Evolutionary conservation across 768 basidiomycete species (phyloP), one percentile per base, ranked within the genome.

Genomic region (Trametes meyenii): DNA sequence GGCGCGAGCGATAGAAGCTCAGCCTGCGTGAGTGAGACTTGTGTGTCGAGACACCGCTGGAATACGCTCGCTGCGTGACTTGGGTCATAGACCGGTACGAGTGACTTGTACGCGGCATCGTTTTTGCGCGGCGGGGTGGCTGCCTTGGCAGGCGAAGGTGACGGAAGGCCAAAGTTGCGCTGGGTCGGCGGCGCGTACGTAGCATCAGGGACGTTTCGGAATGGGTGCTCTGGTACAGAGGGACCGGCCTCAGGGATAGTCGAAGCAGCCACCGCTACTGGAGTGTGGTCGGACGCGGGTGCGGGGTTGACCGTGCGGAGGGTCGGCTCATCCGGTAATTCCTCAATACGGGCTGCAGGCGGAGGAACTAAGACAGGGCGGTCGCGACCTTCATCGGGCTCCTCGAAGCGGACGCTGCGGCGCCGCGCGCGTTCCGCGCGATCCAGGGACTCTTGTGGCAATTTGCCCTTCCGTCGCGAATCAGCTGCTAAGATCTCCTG

Each of bases 101-200:
- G 29, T 12, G 50, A 46, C 19, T 36, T 24, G 42, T 62, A 62
- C 1, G 61, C 61, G 4, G 61, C 48, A 5, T 62, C 61, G 5
- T 55, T 51, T 17, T 53, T 58, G 36, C 44, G 43, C 3, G 21
- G 35, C 3, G 46, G 26, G 10, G 21, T 6, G 8, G 29, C 8
- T 3, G 8, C 3, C 57, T 40, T 58, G 7, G 26, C 16, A 8
- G 14, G 13, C n/a, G 52, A 6, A 2, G 60, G 36, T 5, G 65
- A 16, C 46, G 62, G 35, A 58, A 62, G 7, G 40, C 57, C 49
- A 62, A 61, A 50, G 62, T 69, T 55, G 51, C 65, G 43, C 46
- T 64, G 14, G 38, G 62, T 2, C 21, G 55, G 33, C 26, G 53
- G 50, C 2, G 43, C 44, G 38, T 58, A 59, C 21, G 50, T 54